These are phyloP conservation scores for Fusarium dimerum DNA, from an alignment of 2,329 filamentous ascomycete species.

Conservation along the genomic window DNA sequence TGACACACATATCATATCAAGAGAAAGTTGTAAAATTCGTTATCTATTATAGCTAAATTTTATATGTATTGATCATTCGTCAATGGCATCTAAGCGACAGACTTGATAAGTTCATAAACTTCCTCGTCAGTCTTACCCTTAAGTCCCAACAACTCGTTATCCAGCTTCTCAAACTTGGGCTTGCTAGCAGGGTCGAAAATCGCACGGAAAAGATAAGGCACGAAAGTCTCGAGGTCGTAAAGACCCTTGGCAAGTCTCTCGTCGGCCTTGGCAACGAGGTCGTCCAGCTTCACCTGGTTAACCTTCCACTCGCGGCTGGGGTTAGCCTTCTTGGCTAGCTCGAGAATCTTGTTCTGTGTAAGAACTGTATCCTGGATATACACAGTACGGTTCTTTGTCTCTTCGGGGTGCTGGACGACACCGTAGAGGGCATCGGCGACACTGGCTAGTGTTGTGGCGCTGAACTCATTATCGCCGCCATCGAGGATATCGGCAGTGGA, in stretches of 20 bases:
- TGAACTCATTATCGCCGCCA: slow-evolving; percentile 51
- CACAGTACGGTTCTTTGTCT: slow-evolving; percentile 54
- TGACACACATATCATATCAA: too few relatives aligned
- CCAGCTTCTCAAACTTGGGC: slow-evolving; percentile 36
- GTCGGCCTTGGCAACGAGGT: slow-evolving; percentile 28
- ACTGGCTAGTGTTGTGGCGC: slow-evolving; percentile 46
- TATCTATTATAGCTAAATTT: too few relatives aligned
- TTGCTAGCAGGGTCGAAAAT: slow-evolving; percentile 37
- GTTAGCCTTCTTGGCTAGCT: slow-evolving; percentile 49
- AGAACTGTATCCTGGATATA: slow-evolving; percentile 45
- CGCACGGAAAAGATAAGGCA: slow-evolving; percentile 33
- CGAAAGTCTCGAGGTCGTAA: slow-evolving; percentile 31
- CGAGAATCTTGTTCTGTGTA: slow-evolving; percentile 48
- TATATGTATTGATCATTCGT: background rate
- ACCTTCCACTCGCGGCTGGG: slow-evolving; percentile 50
- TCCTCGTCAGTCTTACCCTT: slow-evolving; percentile 42
- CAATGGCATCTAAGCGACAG: slow-evolving; percentile 7
- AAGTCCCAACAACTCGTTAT: slow-evolving; percentile 49
- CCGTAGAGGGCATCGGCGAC: slow-evolving; percentile 51
- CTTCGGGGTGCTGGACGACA: slow-evolving; percentile 48
- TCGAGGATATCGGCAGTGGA: slow-evolving; percentile 47
- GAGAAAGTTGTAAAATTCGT: too few relatives aligned
- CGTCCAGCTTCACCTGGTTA: slow-evolving; percentile 33
- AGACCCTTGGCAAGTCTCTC: slow-evolving; percentile 34
- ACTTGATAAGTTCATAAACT: slow-evolving; percentile 35